Conservation (phyloP, 352 stramenopile genomes). For the Pythium vanterpoolii region DNA sequence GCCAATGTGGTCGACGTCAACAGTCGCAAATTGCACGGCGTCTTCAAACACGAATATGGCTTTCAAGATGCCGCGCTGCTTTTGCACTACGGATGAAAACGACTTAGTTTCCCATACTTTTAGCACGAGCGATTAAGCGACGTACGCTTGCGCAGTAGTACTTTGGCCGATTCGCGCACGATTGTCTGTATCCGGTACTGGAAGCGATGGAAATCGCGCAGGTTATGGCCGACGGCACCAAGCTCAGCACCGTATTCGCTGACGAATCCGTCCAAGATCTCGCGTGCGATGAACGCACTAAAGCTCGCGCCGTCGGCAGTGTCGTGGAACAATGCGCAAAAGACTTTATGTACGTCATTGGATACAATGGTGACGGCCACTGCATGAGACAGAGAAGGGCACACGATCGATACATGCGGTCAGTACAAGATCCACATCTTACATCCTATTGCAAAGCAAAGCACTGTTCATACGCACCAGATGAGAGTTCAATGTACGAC, state of each 20-base stretch:
- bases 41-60: constrained; percentile 88
- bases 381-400: constrained; percentile 16
- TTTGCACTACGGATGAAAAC: constrained; percentile 67
- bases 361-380: constrained; percentile 88
- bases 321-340: constrained; percentile 91
- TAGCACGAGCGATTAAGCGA: constrained; percentile 5
- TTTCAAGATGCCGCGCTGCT: constrained; percentile 85
- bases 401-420: neutral
- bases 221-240: constrained; percentile 82
- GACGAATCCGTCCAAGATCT: constrained; percentile 85
- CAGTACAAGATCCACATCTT: too few relatives aligned
- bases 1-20: constrained; percentile 88
- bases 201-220: constrained; percentile 90
- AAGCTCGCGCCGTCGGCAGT: constrained; percentile 73
- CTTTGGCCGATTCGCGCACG: constrained; percentile 80
- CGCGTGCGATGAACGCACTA: constrained; percentile 83
- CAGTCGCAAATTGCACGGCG: constrained; percentile 73
- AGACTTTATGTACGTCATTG: constrained; percentile 88
- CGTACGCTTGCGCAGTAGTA: constrained; percentile 81
- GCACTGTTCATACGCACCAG: constrained; percentile 35
- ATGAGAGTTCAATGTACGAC: constrained; percentile 88
- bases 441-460: neutral
- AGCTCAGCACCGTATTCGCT: constrained; percentile 73
- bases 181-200: constrained; percentile 82
- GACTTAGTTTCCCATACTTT: neutral